Base-by-base conservation (phyloP, 2,329 filamentous ascomycete genomes). In the Colletotrichum sp. region DNA sequence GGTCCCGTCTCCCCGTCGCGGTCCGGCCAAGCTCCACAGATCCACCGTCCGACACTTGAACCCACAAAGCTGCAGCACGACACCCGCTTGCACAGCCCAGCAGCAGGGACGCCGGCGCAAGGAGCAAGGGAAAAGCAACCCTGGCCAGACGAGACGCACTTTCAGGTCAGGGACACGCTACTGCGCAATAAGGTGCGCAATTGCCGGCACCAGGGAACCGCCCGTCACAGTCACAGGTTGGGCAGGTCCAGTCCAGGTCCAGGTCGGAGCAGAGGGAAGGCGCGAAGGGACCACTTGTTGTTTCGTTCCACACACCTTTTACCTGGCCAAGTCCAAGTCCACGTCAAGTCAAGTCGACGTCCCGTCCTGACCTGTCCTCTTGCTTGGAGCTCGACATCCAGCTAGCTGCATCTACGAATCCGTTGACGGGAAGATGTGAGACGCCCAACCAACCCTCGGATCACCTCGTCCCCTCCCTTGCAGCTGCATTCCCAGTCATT, bases 361-460 rank as follows among this genome's bases (percentile, higher is more conserved):
- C 15, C 5, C 9, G 15, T 30, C 15, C 44, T 36, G 19, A 32
- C 25, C 12, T 66, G 44, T 67, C 29, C 44, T 67, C 44, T 13
- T 74, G 39, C 29, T 64, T 27, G 49, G 59, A 65, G 34, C 67
- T 75, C 34, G 36, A 13, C 44, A 39, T 36, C 29, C 22, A 72
- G 27, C 64, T 57, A 44, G n/a, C 32, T 36, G 34, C 30, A 57
- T 55, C 30, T 61, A 67, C 52, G 44, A 52, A 22, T 52, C n/a
- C 44, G 62, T 67, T 32, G 55, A 73, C 70, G 70, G 44, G 57
- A 76, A 76, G 73, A 76, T 76, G 73, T 73, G 73, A 76, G 57
- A 76, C 73, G 70, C 57, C 63, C 57, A 39, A 73, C 70, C 34
- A 39, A 73, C 73, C 34, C 57, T 64, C 64, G 70, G 63, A 73